Base-by-base conservation (phyloP, 371 early-diverging fungal species). In the Mortierella sp. region DNA sequence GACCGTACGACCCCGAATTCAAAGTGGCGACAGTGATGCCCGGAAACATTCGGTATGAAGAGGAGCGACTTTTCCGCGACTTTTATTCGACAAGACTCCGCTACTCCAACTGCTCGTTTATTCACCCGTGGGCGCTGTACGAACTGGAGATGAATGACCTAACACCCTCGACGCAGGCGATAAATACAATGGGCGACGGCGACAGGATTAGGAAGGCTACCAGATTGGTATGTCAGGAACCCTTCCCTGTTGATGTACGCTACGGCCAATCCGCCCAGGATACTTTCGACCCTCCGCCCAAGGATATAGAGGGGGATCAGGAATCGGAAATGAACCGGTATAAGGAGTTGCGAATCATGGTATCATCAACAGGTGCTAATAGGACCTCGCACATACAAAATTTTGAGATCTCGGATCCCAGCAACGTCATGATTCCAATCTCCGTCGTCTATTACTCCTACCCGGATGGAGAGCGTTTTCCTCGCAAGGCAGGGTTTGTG, bases 401-500 rank as follows among this genome's bases (percentile, higher is more conserved):
- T 40, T 61, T 57, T 2, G 28, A 31, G 19, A 77, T 53, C 6
- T 21, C 48, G 16, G 46, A 54, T 40, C 24, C 28, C 3, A n/a
- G 34, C 64, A 69, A 57, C 1, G 31, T 73, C 50, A 46, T 67
- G 54, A 85, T 85, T 9, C 85, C 85, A 21, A 76, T 79, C 10
- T 81, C 85, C 3, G 1, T 85, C 0, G 76, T 74, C 16, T 85
- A 85, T 51, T 74, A 81, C 48, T n/a, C 71, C 3, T 71, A 73
- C 44, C 67, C 69, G 1, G 74, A 72, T 24, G 59, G 71, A 24
- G 54, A 34, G 1, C 75, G 78, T 44, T 76, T 80, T 37, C 83
- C 84, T 1, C 72, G 82, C 5, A 48, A 46, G 26, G 87, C 88
- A 3, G 73, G 88, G 16, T 75, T 90, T 46, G 77, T 91, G 19